Base-by-base conservation (phyloP, 345 rosid species). In the Populus deltoides region DNA sequence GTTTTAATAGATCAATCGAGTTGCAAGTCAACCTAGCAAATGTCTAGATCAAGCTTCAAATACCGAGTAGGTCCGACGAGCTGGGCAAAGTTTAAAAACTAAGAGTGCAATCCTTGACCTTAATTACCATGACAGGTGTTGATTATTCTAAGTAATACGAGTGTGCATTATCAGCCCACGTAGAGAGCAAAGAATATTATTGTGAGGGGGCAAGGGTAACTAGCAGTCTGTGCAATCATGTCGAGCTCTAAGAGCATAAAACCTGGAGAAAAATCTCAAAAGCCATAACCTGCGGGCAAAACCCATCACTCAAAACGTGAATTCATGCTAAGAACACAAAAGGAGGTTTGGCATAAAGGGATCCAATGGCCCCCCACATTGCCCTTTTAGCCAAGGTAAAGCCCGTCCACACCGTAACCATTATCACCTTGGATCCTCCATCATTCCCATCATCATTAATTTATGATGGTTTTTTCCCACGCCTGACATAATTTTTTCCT, bases 381-480 rank as follows among this genome's bases (percentile, higher is more conserved):
- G 43, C 36, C 24, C 74, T 22, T 75, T 67, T 70, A 73, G 75
- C 73, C 5, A 12, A 13, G 39, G 16, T 39, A 81, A 81, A 74
- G 55, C 43, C 81, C 82, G 66, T 57, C 71, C 82, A 72, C 67
- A 31, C 81, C 63, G 57, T 25, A 18, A 18, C 75, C 75, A 80
- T 83, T 72, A 81, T 75, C 53, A 8, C 33, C 3, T 25, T 53
- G 79, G 85, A 79, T 24, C 80, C 87, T 71, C 65, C 5, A 38
- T 45, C 38, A 36, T 71, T n/a, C 66, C 72, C 87, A 84, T 79
- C 92, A 87, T 86, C 86, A 90, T 90, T 90, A 80, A 75, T 86
- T 84, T 83, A 86, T 86, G 85, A 88, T 90, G 93, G 85, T 75
- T 82, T 78, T 59, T 74, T 73, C 81, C 80, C 93, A 90, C 90